Evolutionary conservation across 2,329 filamentous ascomycete genomes (phyloP).

Genomic region (Lojkania enalia): DNA sequence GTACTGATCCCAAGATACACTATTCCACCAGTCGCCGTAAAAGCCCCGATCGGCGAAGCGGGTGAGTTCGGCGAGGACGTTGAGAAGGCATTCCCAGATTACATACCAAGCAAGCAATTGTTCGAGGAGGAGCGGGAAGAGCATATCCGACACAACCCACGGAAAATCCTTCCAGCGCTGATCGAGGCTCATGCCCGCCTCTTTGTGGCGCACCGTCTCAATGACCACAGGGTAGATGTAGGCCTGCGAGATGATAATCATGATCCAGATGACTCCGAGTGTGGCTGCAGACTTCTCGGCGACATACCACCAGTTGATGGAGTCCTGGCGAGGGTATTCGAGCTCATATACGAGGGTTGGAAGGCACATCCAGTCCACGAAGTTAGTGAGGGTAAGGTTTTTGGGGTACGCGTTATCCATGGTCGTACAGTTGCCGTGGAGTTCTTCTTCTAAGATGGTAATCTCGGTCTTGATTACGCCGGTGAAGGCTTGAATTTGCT

Average conservation of each 20-base stretch:
- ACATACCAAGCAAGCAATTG: conserved; percentile 79
- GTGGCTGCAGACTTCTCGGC: conserved; percentile 71
- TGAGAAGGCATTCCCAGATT: conserved; percentile 71
- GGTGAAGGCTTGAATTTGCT: conserved; percentile 66
- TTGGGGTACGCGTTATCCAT: conserved; percentile 63
- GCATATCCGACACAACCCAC: conserved; percentile 72
- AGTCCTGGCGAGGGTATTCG: conserved; percentile 72
- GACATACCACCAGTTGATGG: conserved; percentile 74
- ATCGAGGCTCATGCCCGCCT: conserved; percentile 62
- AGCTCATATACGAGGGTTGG: conserved; percentile 80
- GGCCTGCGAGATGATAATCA: conserved; percentile 76
- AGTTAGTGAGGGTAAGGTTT: conserved; percentile 67
- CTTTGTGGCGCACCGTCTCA: conserved; percentile 67
- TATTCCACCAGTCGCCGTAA: conserved; percentile 58
- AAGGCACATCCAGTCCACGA: conserved; percentile 73
- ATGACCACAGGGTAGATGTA: conserved; percentile 78
- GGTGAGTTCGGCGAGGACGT: conserved; percentile 75
- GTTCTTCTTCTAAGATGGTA: conserved; percentile 65
- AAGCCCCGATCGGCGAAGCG: conserved; percentile 77
- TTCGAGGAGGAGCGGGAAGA: conserved; percentile 79
- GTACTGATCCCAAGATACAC: conserved; percentile 71
- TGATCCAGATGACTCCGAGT: conserved; percentile 73
- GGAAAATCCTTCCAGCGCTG: conserved; percentile 70
- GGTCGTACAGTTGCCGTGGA: conserved; percentile 63
- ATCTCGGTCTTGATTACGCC: conserved; percentile 69